Percentiles rank a stretch among this genome's conserved stretches.
phyloP scores from a whole-genome alignment of 1,284 basidiomycete species.

The Ganoderma multipileum region DNA sequence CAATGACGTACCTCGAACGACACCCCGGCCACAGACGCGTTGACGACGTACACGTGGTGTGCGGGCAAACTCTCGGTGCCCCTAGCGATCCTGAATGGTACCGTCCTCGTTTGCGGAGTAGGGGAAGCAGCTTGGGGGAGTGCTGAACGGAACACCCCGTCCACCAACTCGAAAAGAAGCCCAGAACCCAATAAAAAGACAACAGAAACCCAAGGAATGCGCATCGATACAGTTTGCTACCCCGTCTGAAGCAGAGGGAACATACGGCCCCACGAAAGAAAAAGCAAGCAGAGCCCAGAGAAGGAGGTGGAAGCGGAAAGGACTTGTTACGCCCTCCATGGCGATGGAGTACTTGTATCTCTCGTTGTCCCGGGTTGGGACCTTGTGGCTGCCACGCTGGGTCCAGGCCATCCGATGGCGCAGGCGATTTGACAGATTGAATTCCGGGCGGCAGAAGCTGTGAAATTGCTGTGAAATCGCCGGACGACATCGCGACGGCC shows the following conservation, averaged over 20 bases:
- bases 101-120: not conserved
- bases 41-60: constrained; percentile 15
- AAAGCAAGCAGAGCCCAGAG: not conserved
- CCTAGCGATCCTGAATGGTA: constrained; percentile 14
- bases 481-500: not conserved
- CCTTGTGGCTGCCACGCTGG: not conserved
- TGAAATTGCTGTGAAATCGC: not conserved
- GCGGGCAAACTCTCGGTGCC: not conserved
- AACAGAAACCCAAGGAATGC: not conserved
- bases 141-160: not conserved
- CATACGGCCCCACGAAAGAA: not conserved
- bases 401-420: not conserved
- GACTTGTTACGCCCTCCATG: not conserved
- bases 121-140: not conserved
- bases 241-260: not conserved
- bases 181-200: not conserved
- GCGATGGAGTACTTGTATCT: not conserved
- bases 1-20: constrained; percentile 7
- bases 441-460: not conserved
- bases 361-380: not conserved
- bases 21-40: constrained; percentile 7
- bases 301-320: not conserved
- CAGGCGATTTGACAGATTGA: not conserved
- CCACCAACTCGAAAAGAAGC: not conserved
- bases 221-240: not conserved